phyloP scores from a whole-genome alignment of 257 asterid genomes.

The Solanum habrochaites region DNA sequence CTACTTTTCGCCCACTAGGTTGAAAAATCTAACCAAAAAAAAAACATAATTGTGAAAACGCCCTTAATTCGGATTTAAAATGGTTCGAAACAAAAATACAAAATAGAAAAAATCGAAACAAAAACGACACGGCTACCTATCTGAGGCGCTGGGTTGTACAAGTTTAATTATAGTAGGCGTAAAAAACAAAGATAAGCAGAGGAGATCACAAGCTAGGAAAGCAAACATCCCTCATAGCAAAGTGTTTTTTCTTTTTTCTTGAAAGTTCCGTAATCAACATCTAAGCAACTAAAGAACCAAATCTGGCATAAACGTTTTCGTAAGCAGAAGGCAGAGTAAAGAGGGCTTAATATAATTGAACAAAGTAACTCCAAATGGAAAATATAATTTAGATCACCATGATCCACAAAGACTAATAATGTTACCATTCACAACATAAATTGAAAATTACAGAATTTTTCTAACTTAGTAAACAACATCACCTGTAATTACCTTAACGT shows the following conservation, averaged over 20 bases:
- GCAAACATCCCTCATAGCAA: background rate
- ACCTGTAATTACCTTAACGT: constrained; percentile 15
- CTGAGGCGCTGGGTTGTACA: too few species aligned
- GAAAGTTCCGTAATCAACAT: background rate
- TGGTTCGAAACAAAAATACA: too few species aligned
- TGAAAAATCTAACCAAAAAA: too few species aligned
- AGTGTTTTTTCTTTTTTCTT: too few species aligned
- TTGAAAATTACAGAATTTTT: background rate
- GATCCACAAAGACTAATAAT: background rate
- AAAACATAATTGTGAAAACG: too few species aligned
- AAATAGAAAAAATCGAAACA: too few species aligned
- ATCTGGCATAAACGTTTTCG: background rate
- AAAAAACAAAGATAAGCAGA: background rate
- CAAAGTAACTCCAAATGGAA: background rate
- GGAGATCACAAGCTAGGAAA: background rate
- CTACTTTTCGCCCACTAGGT: too few species aligned
- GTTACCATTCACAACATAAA: background rate
- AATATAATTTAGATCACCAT: background rate
- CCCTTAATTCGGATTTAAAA: too few species aligned
- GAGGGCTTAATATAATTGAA: background rate
- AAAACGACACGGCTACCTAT: too few species aligned
- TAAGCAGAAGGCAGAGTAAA: background rate
- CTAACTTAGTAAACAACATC: background rate
- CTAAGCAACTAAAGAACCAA: background rate
- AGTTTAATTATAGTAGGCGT: too few species aligned